A percentile compares a stretch with the other conserved stretches of the same genome.
phyloP scores from a whole-genome alignment of 768 basidiomycete species.

The Dendrothele bispora region DNA sequence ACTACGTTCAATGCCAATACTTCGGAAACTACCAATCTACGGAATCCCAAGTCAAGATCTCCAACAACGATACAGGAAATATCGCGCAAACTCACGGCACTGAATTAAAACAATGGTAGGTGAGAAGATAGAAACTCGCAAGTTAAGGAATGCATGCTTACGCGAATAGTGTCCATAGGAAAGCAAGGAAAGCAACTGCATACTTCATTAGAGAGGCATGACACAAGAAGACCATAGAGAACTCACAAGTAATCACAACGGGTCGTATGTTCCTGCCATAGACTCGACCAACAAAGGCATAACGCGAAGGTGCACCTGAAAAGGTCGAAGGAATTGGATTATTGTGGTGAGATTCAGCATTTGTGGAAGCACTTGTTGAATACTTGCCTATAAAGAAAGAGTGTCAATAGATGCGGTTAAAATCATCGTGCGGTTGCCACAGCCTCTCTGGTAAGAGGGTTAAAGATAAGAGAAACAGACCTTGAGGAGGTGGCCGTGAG shows the following conservation, averaged over 20 bases:
- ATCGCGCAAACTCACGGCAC: no score
- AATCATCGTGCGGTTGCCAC: no score
- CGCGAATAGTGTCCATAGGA: constrained; percentile 64
- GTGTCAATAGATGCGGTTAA: not conserved
- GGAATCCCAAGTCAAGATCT: not conserved
- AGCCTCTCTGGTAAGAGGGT: no score
- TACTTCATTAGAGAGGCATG: constrained; percentile 8
- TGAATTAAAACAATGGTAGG: no score
- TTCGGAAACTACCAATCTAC: constrained; percentile 67
- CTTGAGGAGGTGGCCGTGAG: constrained; percentile 40
- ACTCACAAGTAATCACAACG: constrained; percentile 47
- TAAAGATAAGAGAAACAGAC: constrained; percentile 20
- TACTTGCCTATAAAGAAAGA: not conserved
- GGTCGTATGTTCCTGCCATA: constrained; percentile 62
- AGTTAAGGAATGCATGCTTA: constrained; percentile 32
- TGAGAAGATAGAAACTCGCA: no score
- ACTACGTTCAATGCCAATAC: constrained; percentile 42
- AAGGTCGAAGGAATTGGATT: no score
- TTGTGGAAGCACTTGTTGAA: no score
- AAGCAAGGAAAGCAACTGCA: constrained; percentile 44
- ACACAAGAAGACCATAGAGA: constrained; percentile 2
- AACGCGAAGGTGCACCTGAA: constrained; percentile 54
- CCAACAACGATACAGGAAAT: no score
- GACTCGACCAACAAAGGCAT: constrained; percentile 56
- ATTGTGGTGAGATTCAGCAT: no score